These are phyloP conservation scores for Fabrea salina DNA, from an alignment of 169 alveolate species.

Conservation along the genomic window DNA sequence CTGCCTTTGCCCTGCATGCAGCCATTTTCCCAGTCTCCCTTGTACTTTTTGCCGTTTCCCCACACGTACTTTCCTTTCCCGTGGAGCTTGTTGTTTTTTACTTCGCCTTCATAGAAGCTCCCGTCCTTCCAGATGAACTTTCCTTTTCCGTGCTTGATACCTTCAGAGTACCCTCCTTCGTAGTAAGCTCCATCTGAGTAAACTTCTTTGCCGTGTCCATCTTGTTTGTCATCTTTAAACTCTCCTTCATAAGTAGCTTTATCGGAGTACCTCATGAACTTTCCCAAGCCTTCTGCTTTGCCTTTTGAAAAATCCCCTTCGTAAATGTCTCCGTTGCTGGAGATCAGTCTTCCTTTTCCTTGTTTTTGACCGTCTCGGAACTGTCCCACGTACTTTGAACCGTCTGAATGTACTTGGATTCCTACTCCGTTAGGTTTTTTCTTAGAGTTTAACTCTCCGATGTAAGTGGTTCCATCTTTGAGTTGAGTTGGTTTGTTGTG, in stretches of 20 bases:
- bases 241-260: conserved; percentile 82
- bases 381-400: conserved; percentile 47
- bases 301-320: conserved; percentile 31
- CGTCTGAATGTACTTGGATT: conserved; percentile 47
- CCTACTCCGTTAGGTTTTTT: conserved; percentile 47
- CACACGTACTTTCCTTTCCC: no score
- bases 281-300: conserved; percentile 87
- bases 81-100: no score
- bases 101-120: conserved; percentile 13
- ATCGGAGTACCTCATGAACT: conserved; percentile 76
- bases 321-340: conserved; percentile 55
- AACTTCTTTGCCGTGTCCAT: conserved; percentile 63
- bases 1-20: conserved; percentile 73
- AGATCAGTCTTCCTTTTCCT: conserved; percentile 56
- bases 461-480: no score
- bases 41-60: no score
- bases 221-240: conserved; percentile 48
- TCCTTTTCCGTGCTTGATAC: conserved; percentile 35
- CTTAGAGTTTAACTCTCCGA: background rate
- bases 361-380: conserved; percentile 38
- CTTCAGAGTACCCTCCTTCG: conserved; percentile 60
- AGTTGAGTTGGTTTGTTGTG: no score
- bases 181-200: conserved; percentile 64
- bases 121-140: conserved; percentile 35
- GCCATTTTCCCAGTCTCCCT: conserved; percentile 83